Evolutionary conservation across 371 early-diverging fungal genomes (phyloP), one percentile per base, ranked within the genome.

Genomic region (Zopfochytrium polystomum): DNA sequence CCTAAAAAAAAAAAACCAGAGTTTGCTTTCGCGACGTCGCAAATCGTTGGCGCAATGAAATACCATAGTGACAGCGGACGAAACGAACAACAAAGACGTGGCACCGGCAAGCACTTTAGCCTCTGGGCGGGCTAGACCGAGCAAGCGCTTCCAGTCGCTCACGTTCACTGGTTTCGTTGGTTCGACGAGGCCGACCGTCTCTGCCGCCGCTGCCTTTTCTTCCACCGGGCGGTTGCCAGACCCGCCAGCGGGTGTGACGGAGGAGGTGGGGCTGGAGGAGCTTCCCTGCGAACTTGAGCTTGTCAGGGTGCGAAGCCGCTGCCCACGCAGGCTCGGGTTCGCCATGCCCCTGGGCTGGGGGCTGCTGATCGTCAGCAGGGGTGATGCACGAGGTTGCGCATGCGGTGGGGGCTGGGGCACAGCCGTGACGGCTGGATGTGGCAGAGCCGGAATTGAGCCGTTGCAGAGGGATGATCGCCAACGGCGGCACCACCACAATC

Each of bases 51-150:
- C 30, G 51, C 26, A 18, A 33, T 32, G 20, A 42, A 57, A 62
- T 69, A 81, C 80, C 88, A 88, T 88, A 1, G 88, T 83, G 9
- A 88, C 82, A 11, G 79, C 74, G 13, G 88, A 88, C 15, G 89
- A 88, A n/a, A 88, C 67, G n/a, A 87, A 62, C 22, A 90, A 68
- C 30, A 88, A 58, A 1, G 71, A 68, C 32, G 75, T 74, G 1
- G 83, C 83, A 3, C 75, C 71, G 30, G 67, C 71, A 11, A 82
- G 70, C 50, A 79, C 44, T 49, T 34, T 56, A 42, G 66, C 69
- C 60, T 82, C 81, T 20, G 78, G 78, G 30, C 49, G 52, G 6
- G 82, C 82, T 34, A 82, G 60, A 3, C 56, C 56, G 43, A 80
- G 38, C 38, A 81, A 65, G 42, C 74, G 67, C 31, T 58, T 20